A percentile compares a stretch with the other conserved stretches of the same genome.
Evolutionary conservation across 2,329 filamentous ascomycete genomes (phyloP).

Genomic region (Ascochyta lentis): DNA sequence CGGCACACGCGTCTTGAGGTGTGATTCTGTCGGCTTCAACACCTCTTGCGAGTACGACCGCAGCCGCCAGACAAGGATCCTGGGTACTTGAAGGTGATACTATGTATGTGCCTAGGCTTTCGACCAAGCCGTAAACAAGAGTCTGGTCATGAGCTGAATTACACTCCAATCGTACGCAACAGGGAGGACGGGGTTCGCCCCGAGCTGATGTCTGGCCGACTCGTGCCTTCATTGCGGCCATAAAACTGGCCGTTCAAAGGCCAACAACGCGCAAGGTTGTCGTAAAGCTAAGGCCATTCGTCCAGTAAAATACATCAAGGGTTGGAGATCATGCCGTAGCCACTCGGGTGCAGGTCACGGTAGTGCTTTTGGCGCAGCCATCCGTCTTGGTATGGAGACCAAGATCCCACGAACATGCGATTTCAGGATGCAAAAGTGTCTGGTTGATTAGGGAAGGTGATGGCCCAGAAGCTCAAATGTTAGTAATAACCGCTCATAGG

Average conservation of each 20-base stretch:
- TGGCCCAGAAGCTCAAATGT: constrained; percentile 31
- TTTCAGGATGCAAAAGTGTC: constrained; percentile 15
- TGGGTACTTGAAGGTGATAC: constrained; percentile 2
- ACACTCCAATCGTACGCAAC: background rate
- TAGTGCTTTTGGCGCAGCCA: constrained; percentile 18
- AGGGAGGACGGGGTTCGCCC: background rate
- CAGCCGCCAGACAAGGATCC: constrained; percentile 11
- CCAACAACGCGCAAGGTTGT: constrained; percentile 5
- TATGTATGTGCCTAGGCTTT: constrained; percentile 1
- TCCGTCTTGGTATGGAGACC: constrained; percentile 25
- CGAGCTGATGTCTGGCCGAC: constrained; percentile 3
- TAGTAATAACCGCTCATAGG: constrained; percentile 29
- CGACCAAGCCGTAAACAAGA: background rate
- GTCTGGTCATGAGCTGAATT: background rate
- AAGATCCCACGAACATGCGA: constrained; percentile 14
- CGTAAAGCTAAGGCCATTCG: constrained; percentile 1
- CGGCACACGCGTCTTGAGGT: constrained; percentile 4
- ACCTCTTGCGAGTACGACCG: background rate
- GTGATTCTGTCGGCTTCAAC: background rate
- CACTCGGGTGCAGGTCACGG: constrained; percentile 4
- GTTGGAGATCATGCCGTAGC: constrained; percentile 4
- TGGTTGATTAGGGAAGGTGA: constrained; percentile 25
- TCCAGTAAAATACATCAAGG: constrained; percentile 4
- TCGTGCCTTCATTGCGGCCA: constrained; percentile 1
- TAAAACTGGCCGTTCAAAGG: constrained; percentile 2